Evolutionary conservation across 805 yeast genomes (phyloP).

Genomic region (Nadsonia fulvescens): DNA sequence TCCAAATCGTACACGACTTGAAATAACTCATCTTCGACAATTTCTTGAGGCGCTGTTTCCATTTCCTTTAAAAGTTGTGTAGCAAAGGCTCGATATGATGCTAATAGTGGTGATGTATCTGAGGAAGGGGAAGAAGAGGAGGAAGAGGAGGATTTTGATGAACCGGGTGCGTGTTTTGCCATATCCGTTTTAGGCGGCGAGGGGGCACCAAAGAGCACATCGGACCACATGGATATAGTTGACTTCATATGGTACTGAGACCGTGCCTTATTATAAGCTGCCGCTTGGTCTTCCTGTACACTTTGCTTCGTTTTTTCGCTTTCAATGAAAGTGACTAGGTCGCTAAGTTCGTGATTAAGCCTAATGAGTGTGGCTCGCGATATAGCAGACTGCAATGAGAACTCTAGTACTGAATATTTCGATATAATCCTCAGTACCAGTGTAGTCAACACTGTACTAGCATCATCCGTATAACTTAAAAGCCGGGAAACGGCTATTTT

Average conservation of each 20-base stretch:
- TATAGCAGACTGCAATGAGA: conserved; percentile 13
- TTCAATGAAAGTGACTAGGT: too few species aligned
- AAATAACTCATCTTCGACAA: conserved; percentile 15
- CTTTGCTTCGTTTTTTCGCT: too few species aligned
- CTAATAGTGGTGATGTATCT: conserved; percentile 10
- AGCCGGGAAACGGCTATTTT: conserved; percentile 13
- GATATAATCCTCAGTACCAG: conserved; percentile 15
- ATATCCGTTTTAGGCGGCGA: too few species aligned
- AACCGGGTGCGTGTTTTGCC: too few species aligned
- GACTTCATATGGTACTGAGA: too few species aligned
- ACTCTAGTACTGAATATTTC: conserved; percentile 12
- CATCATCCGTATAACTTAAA: conserved; percentile 9
- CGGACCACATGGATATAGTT: too few species aligned
- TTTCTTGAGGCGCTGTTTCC: conserved; percentile 13
- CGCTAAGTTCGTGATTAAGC: conserved; percentile 14
- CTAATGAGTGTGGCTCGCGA: conserved; percentile 15
- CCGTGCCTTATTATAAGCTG: too few species aligned
- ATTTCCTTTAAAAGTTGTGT: conserved; percentile 13
- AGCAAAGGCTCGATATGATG: conserved; percentile 14
- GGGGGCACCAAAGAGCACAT: too few species aligned
- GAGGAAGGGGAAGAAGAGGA: conserved; percentile 2
- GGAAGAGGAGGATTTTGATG: too few species aligned
- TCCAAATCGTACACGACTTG: conserved; percentile 15
- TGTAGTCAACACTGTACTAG: conserved; percentile 14
- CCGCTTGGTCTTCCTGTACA: too few species aligned